Percentiles rank a stretch among this genome's conserved stretches.
Evolutionary conservation across 1,139 yeast species (phyloP).

Genomic region (Kodamaea arcana): DNA sequence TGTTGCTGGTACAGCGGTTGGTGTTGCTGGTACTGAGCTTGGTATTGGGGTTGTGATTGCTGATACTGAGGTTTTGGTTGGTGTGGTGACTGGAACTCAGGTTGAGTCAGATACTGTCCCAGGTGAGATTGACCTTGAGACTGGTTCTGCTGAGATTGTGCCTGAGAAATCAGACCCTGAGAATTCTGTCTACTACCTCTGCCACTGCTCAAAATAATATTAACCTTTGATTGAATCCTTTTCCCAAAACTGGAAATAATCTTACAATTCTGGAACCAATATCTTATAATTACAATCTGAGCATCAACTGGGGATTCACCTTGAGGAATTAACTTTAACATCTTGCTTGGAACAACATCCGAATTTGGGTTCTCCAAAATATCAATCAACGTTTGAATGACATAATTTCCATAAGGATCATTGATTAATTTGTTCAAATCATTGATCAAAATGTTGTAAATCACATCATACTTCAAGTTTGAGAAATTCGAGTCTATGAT

Average conservation of each 20-base stretch:
- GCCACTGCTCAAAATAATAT: conserved; percentile 23
- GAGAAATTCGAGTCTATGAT: conserved; percentile 16
- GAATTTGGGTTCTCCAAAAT: conserved; percentile 31
- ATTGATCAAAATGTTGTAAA: conserved; percentile 29
- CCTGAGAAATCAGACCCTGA: neutral
- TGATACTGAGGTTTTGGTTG: conserved; percentile 3
- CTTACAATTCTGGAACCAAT: conserved; percentile 43
- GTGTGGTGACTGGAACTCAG: too few relatives aligned
- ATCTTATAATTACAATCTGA: conserved; percentile 35
- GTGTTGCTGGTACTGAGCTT: neutral
- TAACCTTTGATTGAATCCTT: conserved; percentile 45
- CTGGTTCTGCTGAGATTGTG: neutral
- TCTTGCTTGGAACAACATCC: conserved; percentile 18
- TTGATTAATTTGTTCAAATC: conserved; percentile 45
- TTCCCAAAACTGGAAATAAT: conserved; percentile 44
- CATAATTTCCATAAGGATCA: conserved; percentile 27
- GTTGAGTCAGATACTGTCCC: conserved; percentile 1
- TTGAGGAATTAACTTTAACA: conserved; percentile 21
- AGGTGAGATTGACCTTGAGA: conserved; percentile 3
- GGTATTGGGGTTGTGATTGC: neutral
- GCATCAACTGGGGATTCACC: conserved; percentile 12
- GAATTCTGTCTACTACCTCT: neutral
- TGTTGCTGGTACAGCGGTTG: neutral
- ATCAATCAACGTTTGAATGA: conserved; percentile 34
- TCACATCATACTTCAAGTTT: conserved; percentile 36